Conservation (phyloP, 2,329 filamentous ascomycete species). For the Talaromyces sp. region DNA sequence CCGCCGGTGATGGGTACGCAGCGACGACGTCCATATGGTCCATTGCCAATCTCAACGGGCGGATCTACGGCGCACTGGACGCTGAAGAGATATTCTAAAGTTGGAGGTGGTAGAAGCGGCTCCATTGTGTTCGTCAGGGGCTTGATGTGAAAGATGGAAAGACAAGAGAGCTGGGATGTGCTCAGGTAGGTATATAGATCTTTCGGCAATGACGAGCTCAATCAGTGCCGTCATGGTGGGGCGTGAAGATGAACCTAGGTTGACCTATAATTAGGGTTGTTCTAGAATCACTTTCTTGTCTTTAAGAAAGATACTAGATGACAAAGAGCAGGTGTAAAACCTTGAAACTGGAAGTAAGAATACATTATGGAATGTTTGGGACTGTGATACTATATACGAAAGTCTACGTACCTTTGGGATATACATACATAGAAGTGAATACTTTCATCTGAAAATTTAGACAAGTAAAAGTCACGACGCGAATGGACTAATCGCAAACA, state of each 20-base stretch:
- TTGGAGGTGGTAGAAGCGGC: neutral
- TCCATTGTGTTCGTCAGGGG: neutral
- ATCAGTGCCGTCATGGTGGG: neutral
- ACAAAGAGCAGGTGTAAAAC: too few relatives aligned
- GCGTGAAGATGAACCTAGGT: neutral
- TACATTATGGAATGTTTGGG: neutral
- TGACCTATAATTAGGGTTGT: neutral
- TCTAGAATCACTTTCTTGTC: neutral
- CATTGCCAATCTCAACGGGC: conserved; percentile 27
- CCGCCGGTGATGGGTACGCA: conserved; percentile 26
- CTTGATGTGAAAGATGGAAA: neutral
- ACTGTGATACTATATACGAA: neutral
- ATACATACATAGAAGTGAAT: too few relatives aligned
- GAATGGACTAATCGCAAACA: too few relatives aligned
- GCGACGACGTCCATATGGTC: conserved; percentile 26
- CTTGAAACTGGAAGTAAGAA: too few relatives aligned
- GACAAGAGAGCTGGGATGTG: neutral
- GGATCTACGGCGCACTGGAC: conserved; percentile 25
- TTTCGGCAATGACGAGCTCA: neutral
- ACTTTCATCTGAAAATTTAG: too few relatives aligned
- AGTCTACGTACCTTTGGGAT: neutral
- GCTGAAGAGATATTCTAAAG: neutral
- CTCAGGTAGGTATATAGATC: neutral
- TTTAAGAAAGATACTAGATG: too few relatives aligned
- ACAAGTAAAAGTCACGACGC: too few relatives aligned